Conservation (phyloP, 2,329 filamentous ascomycete species). For the Pseudocercospora vitis region DNA sequence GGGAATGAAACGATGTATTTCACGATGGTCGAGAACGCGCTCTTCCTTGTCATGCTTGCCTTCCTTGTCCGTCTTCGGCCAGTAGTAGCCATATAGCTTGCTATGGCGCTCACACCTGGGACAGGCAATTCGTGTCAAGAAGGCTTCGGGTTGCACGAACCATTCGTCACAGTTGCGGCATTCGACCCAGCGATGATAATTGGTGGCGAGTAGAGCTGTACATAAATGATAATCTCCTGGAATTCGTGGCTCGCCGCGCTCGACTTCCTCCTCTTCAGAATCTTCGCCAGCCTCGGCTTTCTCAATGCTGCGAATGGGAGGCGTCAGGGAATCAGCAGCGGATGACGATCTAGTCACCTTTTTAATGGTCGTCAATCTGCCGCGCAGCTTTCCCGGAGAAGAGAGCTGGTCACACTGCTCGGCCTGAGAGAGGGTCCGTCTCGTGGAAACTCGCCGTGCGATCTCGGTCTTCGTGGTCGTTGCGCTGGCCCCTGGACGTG, state of each 20-base stretch:
- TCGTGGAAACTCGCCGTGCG: constrained; percentile 7
- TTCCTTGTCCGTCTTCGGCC: constrained; percentile 89
- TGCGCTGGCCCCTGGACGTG: constrained; percentile 7
- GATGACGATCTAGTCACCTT: constrained; percentile 12
- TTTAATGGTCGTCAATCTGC: constrained; percentile 16
- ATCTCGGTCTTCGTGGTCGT: constrained; percentile 14
- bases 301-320: constrained; percentile 34
- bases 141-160: constrained; percentile 87
- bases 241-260: constrained; percentile 41
- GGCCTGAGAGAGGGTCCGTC: constrained; percentile 2
- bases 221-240: constrained; percentile 73
- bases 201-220: constrained; percentile 69
- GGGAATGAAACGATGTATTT: constrained; percentile 78
- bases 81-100: constrained; percentile 90
- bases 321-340: constrained; percentile 15
- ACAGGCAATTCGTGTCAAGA: constrained; percentile 80
- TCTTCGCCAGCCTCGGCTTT: constrained; percentile 20
- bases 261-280: constrained; percentile 23
- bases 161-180: constrained; percentile 79
- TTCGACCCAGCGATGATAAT: constrained; percentile 79
- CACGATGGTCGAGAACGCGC: constrained; percentile 78
- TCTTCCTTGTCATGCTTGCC: constrained; percentile 70
- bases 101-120: constrained; percentile 93
- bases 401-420: constrained; percentile 9
- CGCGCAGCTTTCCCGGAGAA: constrained; percentile 16